phyloP scores from a whole-genome alignment of 495 filamentous ascomycete species.

The Talaromyces stipitatus region DNA sequence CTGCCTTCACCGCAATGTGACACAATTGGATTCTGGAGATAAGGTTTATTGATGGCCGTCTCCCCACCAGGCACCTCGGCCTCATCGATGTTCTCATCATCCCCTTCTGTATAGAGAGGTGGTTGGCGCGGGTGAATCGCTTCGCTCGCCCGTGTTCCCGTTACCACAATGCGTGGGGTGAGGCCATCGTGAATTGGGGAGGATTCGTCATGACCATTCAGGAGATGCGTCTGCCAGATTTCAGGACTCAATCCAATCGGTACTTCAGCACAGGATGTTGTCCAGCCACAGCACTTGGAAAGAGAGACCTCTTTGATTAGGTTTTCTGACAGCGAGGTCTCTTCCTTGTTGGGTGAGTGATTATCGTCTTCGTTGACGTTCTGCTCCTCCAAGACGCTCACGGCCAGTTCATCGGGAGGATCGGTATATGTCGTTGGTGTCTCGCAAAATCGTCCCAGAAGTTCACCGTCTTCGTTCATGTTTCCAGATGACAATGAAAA shows the following conservation, averaged over 20 bases:
- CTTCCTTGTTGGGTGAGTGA: neutral
- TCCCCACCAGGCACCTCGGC: neutral
- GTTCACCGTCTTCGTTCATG: no score
- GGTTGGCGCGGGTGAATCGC: neutral
- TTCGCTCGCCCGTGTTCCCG: neutral
- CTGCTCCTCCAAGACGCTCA: neutral
- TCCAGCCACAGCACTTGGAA: neutral
- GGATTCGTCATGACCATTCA: neutral
- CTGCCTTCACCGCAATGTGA: neutral
- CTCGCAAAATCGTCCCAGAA: neutral
- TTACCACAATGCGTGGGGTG: neutral
- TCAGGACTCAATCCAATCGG: neutral
- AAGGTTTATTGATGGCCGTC: neutral
- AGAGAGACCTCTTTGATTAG: neutral
- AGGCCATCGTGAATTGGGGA: neutral
- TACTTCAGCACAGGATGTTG: neutral
- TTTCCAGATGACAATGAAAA: no score
- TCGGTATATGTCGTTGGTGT: neutral
- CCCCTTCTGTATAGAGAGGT: slow-evolving; percentile 1
- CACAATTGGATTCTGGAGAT: neutral
- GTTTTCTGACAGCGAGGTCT: neutral
- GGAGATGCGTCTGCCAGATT: neutral
- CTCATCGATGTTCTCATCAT: neutral
- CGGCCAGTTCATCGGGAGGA: neutral
- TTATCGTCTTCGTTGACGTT: neutral